Base-by-base conservation (phyloP, 1,139 yeast genomes). In the Yamadazyma sp. region DNA sequence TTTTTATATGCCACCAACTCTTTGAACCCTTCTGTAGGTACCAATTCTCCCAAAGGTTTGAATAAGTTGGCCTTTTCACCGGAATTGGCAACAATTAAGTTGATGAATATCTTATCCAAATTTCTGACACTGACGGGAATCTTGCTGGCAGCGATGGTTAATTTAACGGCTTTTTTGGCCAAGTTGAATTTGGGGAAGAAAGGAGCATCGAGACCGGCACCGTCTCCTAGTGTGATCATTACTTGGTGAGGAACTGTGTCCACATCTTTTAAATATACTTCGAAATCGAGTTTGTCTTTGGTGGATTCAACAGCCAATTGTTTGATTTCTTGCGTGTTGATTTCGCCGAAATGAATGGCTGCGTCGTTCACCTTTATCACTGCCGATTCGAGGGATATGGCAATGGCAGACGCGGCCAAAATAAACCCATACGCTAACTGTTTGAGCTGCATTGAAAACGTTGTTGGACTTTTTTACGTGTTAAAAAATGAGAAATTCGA, bases 81-180 rank as follows among this genome's bases (percentile, higher is more conserved):
- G 1, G 54, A 18, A 41, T 62, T 68, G 16, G 64, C 70, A 23
- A 64, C 56, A 31, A 72, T 61, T 35, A 72, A 50, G 30, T 56
- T 56, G 35, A 73, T 49, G 20, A 54, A 50, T 29, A 73, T 56
- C 26, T 45, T 52, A 14, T 61, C 61, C 44, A 67, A 65, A 20
- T 55, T 45, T 50, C 70, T 64, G 49, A 72, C 64, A 25, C 61
- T 55, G 12, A 57, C 62, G 29, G 78, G 76, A 22, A 73, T 53
- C 40, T 62, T 62, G 25, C 46, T 44, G 17, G 58, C 65, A 11
- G 63, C 52, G 18, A 70, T 54, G n/a, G 57, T 34, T 31, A 62
- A 42, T 37, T 53, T 57, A 33, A 64, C 45, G 16, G 49, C 46
- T 21, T 54, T 51, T 16, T 54, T 46, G 12, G 46, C 48, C 4